Conservation (phyloP, 805 yeast genomes). For the Candida manassasensis region DNA sequence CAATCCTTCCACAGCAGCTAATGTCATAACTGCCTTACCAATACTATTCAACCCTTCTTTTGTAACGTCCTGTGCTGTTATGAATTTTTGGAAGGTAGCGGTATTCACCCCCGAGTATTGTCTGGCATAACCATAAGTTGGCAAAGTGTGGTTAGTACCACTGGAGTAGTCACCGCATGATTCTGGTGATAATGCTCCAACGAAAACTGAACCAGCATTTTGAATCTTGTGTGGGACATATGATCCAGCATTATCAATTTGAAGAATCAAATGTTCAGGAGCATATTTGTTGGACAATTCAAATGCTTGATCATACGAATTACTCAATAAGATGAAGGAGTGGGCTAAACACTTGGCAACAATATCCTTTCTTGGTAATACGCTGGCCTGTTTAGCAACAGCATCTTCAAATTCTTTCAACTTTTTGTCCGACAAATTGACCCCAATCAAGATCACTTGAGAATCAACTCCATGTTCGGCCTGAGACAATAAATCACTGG, state of each 20-base stretch:
- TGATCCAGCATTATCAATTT: conserved; percentile 70
- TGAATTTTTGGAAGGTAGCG: conserved; percentile 89
- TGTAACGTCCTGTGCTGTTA: conserved; percentile 88
- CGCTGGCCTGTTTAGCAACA: conserved; percentile 75
- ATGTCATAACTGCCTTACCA: conserved; percentile 94
- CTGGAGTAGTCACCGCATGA: conserved; percentile 97
- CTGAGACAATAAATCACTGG: conserved; percentile 92
- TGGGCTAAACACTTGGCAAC: conserved; percentile 90
- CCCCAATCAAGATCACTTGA: conserved; percentile 89
- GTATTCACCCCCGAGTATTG: conserved; percentile 98
- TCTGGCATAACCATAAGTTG: conserved; percentile 97
- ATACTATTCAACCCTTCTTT: conserved; percentile 80
- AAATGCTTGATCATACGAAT: conserved; percentile 73
- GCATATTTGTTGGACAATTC: conserved; percentile 87
- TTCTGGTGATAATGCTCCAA: conserved; percentile 95
- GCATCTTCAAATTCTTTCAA: conserved; percentile 73
- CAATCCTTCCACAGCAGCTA: conserved; percentile 94
- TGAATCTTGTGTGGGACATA: conserved; percentile 69
- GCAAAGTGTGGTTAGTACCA: conserved; percentile 97
- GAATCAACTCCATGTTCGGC: conserved; percentile 99
- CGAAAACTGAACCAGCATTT: conserved; percentile 95
- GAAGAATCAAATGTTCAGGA: conserved; percentile 95
- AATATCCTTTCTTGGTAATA: conserved; percentile 87
- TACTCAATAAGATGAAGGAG: conserved; percentile 74
- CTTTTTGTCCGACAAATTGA: conserved; percentile 57